A percentile compares a stretch with the other conserved stretches of the same genome.
phyloP scores from a whole-genome alignment of 148 eudicot species.

The Euryodendron excelsum region DNA sequence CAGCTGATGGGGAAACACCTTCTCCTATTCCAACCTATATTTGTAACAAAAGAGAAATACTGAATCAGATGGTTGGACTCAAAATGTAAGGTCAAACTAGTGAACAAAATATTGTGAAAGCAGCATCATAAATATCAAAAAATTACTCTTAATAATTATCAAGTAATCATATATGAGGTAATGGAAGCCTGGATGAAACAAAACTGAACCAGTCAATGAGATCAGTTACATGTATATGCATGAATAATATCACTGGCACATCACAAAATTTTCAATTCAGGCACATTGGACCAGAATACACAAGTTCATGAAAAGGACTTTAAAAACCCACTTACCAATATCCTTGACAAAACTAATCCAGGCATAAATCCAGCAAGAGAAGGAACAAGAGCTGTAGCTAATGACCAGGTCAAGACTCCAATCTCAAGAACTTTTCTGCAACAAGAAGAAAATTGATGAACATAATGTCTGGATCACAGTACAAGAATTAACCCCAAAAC shows the following conservation, averaged over 20 bases:
- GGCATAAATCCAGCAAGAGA: slow-evolving; percentile 90
- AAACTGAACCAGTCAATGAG: background rate
- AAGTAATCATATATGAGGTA: background rate
- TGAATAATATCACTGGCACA: background rate
- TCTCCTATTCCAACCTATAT: slow-evolving; percentile 97
- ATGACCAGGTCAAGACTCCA: slow-evolving; percentile 93
- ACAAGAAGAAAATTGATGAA: background rate
- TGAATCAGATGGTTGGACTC: slow-evolving; percentile 16
- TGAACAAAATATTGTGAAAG: background rate
- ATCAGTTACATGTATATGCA: background rate
- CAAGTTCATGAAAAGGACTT: background rate
- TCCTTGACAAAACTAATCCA: slow-evolving; percentile 76
- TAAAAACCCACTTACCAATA: slow-evolving; percentile 52
- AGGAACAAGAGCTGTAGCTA: slow-evolving; percentile 93
- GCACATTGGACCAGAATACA: background rate
- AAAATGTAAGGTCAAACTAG: background rate
- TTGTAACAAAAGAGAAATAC: slow-evolving; percentile 16
- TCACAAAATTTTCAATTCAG: background rate
- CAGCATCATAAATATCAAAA: background rate
- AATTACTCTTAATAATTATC: no score
- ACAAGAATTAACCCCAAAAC: background rate
- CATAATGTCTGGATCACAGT: background rate
- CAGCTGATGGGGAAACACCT: slow-evolving; percentile 99
- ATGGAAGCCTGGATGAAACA: background rate
- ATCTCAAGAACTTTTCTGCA: slow-evolving; percentile 84